These are phyloP conservation scores for Candida sp. DNA, from an alignment of 1,139 yeast species.

Conservation along the genomic window DNA sequence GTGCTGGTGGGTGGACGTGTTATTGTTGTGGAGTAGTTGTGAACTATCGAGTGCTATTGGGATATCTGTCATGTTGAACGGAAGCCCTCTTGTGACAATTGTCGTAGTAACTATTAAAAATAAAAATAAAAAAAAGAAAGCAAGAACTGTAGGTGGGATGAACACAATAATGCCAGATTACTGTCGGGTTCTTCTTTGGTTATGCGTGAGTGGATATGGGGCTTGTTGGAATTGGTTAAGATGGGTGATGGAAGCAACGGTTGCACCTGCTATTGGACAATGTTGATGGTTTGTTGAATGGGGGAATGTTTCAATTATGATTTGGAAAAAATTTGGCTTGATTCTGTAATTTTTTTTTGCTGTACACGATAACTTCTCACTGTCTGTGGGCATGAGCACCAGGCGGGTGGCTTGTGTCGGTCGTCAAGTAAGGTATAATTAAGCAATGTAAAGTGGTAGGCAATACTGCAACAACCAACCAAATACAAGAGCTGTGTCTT, in stretches of 20 bases:
- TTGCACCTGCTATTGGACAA: not conserved
- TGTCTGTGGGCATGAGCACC: not conserved
- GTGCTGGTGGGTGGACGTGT: slow-evolving; percentile 1
- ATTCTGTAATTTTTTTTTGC: not conserved
- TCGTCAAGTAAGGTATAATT: not conserved
- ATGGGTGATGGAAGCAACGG: not conserved
- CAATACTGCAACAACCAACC: too few relatives aligned
- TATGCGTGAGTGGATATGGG: not conserved
- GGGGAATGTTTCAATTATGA: not conserved
- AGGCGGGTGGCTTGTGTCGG: not conserved
- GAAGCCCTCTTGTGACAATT: not conserved
- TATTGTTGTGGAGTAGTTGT: slow-evolving; percentile 5
- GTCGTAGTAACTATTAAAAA: not conserved
- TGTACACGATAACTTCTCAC: not conserved
- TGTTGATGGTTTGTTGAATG: not conserved
- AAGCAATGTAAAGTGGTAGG: not conserved
- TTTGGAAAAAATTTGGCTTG: not conserved
- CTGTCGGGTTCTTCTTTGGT: not conserved
- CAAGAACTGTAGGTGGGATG: not conserved
- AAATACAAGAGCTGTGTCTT: too few relatives aligned
- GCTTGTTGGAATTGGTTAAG: not conserved
- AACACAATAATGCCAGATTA: slow-evolving; percentile 12
- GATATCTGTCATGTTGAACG: slow-evolving; percentile 12
- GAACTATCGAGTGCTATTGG: slow-evolving; percentile 9
- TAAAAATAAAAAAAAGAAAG: slow-evolving; percentile 1